Conservation (phyloP, 2,329 filamentous ascomycete genomes). For the Hypoxylon sp. region DNA sequence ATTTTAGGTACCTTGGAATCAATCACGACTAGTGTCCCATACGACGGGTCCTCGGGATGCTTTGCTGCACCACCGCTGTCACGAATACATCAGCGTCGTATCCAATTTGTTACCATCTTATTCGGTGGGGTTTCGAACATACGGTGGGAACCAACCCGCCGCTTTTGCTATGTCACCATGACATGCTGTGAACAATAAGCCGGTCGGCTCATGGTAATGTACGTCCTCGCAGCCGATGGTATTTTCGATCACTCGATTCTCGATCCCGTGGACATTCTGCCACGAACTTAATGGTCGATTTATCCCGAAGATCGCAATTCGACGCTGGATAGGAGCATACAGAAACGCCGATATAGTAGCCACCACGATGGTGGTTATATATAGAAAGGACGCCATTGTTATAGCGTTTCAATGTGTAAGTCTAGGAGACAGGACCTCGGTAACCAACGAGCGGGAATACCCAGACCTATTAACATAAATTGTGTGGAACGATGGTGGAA, state of each 20-base stretch:
- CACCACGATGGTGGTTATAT: constrained; percentile 31
- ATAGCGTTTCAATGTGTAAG: too few relatives aligned
- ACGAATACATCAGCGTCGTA: constrained; percentile 1
- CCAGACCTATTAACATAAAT: too few relatives aligned
- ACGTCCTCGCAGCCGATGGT: constrained; percentile 68
- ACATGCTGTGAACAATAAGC: constrained; percentile 65
- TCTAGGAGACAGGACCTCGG: too few relatives aligned
- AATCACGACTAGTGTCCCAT: constrained; percentile 60
- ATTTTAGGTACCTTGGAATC: constrained; percentile 61
- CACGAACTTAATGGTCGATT: constrained; percentile 28
- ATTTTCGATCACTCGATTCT: constrained; percentile 53
- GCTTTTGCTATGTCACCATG: constrained; percentile 50
- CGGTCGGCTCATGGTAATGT: constrained; percentile 60
- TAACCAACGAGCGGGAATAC: too few relatives aligned
- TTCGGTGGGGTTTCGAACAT: constrained; percentile 12
- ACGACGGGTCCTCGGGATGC: constrained; percentile 51
- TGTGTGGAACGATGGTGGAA: too few relatives aligned
- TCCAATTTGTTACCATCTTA: too few relatives aligned
- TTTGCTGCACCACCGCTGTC: constrained; percentile 33
- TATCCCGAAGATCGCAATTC: constrained; percentile 29
- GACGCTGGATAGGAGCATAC: constrained; percentile 34
- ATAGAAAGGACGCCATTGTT: constrained; percentile 36
- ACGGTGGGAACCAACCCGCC: constrained; percentile 42
- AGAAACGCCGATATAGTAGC: constrained; percentile 33
- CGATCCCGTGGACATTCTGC: constrained; percentile 37